Base-by-base conservation (phyloP, 2,329 filamentous ascomycete genomes). In the Talaromyces rugulosus region DNA sequence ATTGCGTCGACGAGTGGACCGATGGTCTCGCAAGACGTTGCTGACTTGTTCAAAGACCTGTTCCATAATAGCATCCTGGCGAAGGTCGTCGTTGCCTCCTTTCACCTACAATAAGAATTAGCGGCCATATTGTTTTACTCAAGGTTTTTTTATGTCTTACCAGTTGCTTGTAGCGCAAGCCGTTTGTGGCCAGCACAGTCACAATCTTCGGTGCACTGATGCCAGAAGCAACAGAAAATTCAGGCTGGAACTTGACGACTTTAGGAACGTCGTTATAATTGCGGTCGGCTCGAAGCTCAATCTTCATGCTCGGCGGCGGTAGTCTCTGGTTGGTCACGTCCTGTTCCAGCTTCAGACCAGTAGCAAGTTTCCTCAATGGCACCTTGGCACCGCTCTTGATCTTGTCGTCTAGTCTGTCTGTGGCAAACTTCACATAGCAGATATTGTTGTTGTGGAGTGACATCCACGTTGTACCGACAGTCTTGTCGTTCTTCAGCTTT, bases 1-100 rank as follows among this genome's bases (percentile, higher is more conserved):
- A 66, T 91, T 91, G 5, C 95, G 89, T 71, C 96, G 92, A 44
- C 92, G 89, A 2, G 95, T 97, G 12, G 88, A 85, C 60, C 91
- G 88, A 74, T 98, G 92, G 56, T 91, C 88, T 72, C 91, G 90
- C 30, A 99, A 81, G 27, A 99, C 85, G 58, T 91, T 90, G 62
- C 92, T 98, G 27, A 97, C 95, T 76, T 96, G 92, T 62, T 93
- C 91, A 74, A 99, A 99, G 1, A 99, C 95, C 77, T 99, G 95
- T 76, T 99, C 96, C 96, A 99, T 99, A 81, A 88, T 99, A 52
- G 94, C 92, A 71, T 99, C 95, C 78, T 99, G 95, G 8, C 96
- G 90, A 12, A 99, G 84, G 72, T 99, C 94, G 74, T 99, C 95
- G 71, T 94, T 94, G 18, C 95, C 93, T 65, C 92, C 92, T 81